These are phyloP conservation scores for Fusarium mundagurra DNA, from an alignment of 2,329 filamentous ascomycete genomes.

Conservation along the genomic window DNA sequence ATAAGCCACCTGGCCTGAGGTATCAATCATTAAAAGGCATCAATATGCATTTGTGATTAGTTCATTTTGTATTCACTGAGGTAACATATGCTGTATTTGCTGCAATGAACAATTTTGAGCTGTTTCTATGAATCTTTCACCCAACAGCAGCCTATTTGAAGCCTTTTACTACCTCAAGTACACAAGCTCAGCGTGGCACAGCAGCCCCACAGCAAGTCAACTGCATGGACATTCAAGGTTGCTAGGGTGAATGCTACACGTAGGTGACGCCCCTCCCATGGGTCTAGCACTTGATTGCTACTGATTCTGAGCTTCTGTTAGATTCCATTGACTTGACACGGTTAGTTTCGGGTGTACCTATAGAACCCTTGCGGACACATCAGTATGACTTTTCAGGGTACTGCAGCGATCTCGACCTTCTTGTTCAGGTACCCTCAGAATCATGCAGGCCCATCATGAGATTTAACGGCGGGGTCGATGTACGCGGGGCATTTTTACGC, in stretches of 20 bases:
- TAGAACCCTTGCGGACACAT: not conserved
- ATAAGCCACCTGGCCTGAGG: constrained; percentile 22
- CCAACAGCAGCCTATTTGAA: not conserved
- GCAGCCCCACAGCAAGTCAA: constrained; percentile 17
- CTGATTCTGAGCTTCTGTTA: constrained; percentile 18
- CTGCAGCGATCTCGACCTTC: not conserved
- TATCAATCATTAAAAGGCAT: not conserved
- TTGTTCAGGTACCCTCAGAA: not conserved
- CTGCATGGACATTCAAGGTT: not conserved
- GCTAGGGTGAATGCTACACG: not conserved
- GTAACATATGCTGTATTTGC: no score
- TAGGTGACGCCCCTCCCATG: constrained; percentile 14
- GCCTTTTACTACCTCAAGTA: not conserved
- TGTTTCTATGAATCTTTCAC: not conserved
- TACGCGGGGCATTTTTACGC: constrained; percentile 1
- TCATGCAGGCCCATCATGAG: constrained; percentile 10
- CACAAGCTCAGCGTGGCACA: constrained; percentile 1
- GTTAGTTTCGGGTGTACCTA: not conserved
- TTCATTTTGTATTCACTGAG: not conserved
- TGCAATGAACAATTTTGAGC: not conserved
- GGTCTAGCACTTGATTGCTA: not conserved
- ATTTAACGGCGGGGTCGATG: constrained; percentile 8
- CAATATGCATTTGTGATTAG: not conserved
- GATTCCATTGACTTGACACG: constrained; percentile 12
- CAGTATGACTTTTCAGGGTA: not conserved